These are phyloP conservation scores for Microcos paniculata DNA, from an alignment of 345 rosid species.

Conservation along the genomic window DNA sequence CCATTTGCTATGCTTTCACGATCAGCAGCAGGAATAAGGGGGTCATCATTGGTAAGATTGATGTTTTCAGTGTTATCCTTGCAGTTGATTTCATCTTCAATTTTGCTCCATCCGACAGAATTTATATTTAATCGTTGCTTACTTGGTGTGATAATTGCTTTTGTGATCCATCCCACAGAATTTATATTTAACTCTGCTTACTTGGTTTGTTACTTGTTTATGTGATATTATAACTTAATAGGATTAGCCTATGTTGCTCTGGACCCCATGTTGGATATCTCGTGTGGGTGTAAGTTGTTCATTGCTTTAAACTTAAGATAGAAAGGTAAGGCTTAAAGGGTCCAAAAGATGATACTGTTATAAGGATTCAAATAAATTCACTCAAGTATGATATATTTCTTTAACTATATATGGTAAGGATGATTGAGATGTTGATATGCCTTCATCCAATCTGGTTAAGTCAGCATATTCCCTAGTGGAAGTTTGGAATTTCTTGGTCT, in stretches of 20 bases:
- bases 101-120: not conserved
- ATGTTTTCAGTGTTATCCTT: conserved; percentile 2
- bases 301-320: not conserved
- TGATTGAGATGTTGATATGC: not conserved
- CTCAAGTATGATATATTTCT: not conserved
- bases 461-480: not conserved
- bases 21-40: conserved; percentile 91
- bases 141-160: not conserved
- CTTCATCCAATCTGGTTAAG: not conserved
- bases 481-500: not conserved
- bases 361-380: not conserved
- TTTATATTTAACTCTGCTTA: not conserved
- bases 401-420: not conserved
- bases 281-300: not conserved
- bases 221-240: not conserved
- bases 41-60: conserved; percentile 78
- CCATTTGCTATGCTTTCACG: conserved; percentile 97
- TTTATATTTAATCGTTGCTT: not conserved
- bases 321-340: not conserved
- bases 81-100: not conserved
- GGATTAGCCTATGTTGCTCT: not conserved
- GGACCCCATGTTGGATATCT: not conserved
- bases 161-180: not conserved
- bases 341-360: not conserved
- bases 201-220: not conserved